Percentiles rank a stretch among this genome's conserved stretches.
These are phyloP conservation scores for Ceratonia siliqua DNA, from an alignment of 306 rosid species.

Conservation along the genomic window DNA sequence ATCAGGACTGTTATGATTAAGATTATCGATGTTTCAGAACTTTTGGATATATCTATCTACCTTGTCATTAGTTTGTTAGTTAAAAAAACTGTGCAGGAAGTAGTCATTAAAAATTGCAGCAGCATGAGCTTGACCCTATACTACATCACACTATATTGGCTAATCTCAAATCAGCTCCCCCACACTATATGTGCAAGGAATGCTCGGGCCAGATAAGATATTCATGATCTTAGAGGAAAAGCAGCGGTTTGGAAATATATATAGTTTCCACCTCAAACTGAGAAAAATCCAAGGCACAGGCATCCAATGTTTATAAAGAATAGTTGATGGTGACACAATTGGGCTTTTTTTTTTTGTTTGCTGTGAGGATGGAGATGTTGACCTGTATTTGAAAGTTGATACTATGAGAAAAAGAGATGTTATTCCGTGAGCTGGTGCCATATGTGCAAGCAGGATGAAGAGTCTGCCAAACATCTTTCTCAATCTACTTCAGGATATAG, in stretches of 20 bases:
- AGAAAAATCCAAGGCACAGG: background rate
- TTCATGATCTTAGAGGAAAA: background rate
- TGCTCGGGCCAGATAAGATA: background rate
- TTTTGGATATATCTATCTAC: background rate
- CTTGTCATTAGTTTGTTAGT: background rate
- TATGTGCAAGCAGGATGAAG: background rate
- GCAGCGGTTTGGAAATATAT: background rate
- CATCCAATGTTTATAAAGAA: background rate
- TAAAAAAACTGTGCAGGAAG: background rate
- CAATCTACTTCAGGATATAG: background rate
- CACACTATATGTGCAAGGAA: background rate
- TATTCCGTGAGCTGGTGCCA: background rate
- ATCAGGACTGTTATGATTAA: background rate
- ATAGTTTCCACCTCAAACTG: background rate
- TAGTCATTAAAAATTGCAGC: background rate
- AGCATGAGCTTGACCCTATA: background rate
- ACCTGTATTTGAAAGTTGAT: background rate
- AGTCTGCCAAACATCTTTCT: background rate
- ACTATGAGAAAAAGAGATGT: background rate
- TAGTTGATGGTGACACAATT: background rate
- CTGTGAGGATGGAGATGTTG: background rate
- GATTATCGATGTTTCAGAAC: conserved; percentile 13
- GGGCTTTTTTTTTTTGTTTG: background rate
- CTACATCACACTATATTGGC: background rate
- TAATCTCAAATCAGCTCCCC: background rate